A percentile compares a stretch with the other conserved stretches of the same genome.
phyloP scores from a whole-genome alignment of 2,329 filamentous ascomycete species.

The Decorospora gaudefroyi region DNA sequence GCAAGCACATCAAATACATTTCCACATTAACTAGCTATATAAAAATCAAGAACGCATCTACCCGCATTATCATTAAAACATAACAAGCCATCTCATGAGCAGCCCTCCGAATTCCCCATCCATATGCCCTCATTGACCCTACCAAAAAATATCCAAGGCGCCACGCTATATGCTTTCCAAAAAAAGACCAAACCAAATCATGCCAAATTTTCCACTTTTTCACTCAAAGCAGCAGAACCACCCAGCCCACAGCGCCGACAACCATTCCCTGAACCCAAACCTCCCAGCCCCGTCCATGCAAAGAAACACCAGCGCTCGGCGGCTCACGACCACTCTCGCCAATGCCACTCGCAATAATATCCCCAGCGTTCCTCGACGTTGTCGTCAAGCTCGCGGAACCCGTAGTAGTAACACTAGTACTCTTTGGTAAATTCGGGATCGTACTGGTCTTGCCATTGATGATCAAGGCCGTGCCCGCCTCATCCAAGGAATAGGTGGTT shows the following conservation, averaged over 20 bases:
- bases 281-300: constrained; percentile 21
- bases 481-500: constrained; percentile 38
- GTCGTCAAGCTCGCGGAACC: constrained; percentile 6
- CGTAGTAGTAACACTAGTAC: constrained; percentile 35
- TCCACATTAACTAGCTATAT: too few relatives aligned
- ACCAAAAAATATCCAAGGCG: too few relatives aligned
- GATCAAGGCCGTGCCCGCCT: constrained; percentile 34
- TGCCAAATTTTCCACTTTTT: not conserved
- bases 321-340: constrained; percentile 29
- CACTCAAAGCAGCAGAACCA: constrained; percentile 31
- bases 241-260: constrained; percentile 37
- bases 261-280: constrained; percentile 34
- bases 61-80: too few relatives aligned
- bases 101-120: not conserved
- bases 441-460: constrained; percentile 42
- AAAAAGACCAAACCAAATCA: not conserved
- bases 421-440: constrained; percentile 30
- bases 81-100: too few relatives aligned
- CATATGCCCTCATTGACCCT: too few relatives aligned
- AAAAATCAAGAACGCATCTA: too few relatives aligned
- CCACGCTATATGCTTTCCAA: constrained; percentile 13
- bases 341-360: constrained; percentile 37
- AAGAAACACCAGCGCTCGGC: constrained; percentile 14
- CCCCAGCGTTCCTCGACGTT: constrained; percentile 16
- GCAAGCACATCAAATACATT: too few relatives aligned